Conservation (phyloP, 306 rosid genomes). For the Crotalaria pallida region DNA sequence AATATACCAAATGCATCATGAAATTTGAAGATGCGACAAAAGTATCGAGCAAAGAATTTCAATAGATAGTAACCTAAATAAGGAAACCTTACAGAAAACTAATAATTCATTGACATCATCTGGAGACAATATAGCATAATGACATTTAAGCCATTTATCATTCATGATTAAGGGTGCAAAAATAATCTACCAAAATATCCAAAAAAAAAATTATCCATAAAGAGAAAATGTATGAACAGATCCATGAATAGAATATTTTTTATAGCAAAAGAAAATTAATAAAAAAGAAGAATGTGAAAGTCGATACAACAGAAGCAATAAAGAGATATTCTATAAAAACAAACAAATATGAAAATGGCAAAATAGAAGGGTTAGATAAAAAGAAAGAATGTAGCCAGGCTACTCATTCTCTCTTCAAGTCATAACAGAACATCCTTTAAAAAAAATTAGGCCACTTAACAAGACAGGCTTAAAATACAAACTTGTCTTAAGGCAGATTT, state of each 20-base stretch:
- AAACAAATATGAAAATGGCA: not conserved
- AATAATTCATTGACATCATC: not conserved
- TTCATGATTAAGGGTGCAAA: not conserved
- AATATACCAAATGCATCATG: slow-evolving; percentile 10
- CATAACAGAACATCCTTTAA: not conserved
- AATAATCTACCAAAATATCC: not conserved
- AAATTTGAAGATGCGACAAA: slow-evolving; percentile 16
- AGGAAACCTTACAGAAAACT: not conserved
- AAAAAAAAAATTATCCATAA: not conserved
- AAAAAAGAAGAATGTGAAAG: not conserved
- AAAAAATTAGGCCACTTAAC: not conserved
- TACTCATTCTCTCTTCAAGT: not conserved
- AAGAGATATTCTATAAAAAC: not conserved
- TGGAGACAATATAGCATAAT: no score
- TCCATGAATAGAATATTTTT: not conserved
- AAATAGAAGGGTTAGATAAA: not conserved
- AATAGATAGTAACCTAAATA: not conserved
- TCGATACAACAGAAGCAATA: not conserved
- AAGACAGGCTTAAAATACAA: not conserved
- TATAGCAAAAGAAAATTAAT: no score
- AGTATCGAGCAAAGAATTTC: not conserved
- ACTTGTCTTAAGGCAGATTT: not conserved
- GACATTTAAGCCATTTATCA: no score
- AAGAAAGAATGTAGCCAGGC: not conserved
- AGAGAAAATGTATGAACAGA: not conserved